These are phyloP conservation scores for Podila minutissima DNA, from an alignment of 192 early-diverging fungal species.

Conservation along the genomic window DNA sequence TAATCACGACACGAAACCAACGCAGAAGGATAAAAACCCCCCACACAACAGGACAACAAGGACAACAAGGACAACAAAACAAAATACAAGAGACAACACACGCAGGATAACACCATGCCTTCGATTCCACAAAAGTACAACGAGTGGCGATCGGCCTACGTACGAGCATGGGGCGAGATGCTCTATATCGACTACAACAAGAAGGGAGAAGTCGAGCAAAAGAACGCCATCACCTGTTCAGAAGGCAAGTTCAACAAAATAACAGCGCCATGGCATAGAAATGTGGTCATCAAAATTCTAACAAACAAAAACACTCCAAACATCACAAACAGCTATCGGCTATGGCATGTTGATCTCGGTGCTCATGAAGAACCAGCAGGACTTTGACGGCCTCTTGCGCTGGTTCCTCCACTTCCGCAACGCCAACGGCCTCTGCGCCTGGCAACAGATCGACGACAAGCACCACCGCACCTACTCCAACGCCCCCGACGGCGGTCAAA, in stretches of 20 bases:
- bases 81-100: neutral
- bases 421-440: constrained; percentile 54
- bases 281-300: too few species aligned
- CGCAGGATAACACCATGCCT: constrained; percentile 17
- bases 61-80: neutral
- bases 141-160: constrained; percentile 50
- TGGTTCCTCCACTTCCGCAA: constrained; percentile 61
- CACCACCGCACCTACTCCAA: constrained; percentile 38
- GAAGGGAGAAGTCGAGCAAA: constrained; percentile 53
- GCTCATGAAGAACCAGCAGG: constrained; percentile 59
- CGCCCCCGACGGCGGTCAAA: constrained; percentile 58
- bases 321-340: constrained; percentile 40
- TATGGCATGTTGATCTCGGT: constrained; percentile 67
- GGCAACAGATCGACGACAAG: constrained; percentile 61
- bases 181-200: constrained; percentile 65
- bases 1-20: neutral
- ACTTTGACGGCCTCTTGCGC: constrained; percentile 63
- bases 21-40: neutral
- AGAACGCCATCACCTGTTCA: constrained; percentile 60
- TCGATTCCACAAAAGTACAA: constrained; percentile 36
- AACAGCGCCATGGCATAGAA: too few species aligned
- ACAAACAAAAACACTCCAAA: too few species aligned
- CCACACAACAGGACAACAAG: neutral
- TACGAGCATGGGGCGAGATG: constrained; percentile 57
- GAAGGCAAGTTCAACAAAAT: constrained; percentile 51